A percentile compares a stretch with the other conserved stretches of the same genome.
These are phyloP conservation scores for Fraxinus albicans DNA, from an alignment of 305 asterid species.

Conservation along the genomic window DNA sequence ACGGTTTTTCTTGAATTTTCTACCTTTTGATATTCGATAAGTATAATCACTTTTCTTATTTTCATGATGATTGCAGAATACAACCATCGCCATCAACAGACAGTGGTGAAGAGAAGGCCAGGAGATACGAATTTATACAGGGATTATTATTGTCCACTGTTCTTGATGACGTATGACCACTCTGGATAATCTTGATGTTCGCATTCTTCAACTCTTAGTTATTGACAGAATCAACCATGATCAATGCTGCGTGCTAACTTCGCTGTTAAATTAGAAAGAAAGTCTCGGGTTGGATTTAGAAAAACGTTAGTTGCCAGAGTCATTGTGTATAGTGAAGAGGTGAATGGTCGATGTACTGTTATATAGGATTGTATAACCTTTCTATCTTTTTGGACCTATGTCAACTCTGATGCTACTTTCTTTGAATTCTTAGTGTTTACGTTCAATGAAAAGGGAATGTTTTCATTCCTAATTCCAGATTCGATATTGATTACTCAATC, in stretches of 20 bases:
- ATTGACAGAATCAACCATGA: conserved; percentile 21
- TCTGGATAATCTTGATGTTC: conserved; percentile 10
- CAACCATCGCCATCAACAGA: conserved; percentile 43
- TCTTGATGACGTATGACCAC: conserved; percentile 49
- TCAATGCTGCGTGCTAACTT: conserved; percentile 1
- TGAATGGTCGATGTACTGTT: conserved; percentile 2
- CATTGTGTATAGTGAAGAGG: conserved; percentile 3
- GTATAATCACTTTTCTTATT: neutral
- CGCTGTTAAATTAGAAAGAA: conserved; percentile 3
- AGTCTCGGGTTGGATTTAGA: neutral
- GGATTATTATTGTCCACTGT: conserved; percentile 65
- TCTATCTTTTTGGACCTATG: neutral
- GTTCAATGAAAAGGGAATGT: neutral
- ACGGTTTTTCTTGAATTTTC: neutral
- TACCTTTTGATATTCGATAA: neutral
- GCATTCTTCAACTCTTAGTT: conserved; percentile 18
- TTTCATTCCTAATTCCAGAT: neutral
- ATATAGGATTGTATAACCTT: neutral
- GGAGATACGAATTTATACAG: conserved; percentile 61
- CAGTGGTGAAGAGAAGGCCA: conserved; percentile 50
- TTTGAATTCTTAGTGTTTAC: neutral
- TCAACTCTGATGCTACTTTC: neutral
- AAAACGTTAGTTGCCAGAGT: neutral
- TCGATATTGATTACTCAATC: neutral
- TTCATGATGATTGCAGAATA: conserved; percentile 37